Evolutionary conservation across 352 stramenopile genomes (phyloP), one percentile per base, ranked within the genome.

Genomic region (Phytophthora lateralis): DNA sequence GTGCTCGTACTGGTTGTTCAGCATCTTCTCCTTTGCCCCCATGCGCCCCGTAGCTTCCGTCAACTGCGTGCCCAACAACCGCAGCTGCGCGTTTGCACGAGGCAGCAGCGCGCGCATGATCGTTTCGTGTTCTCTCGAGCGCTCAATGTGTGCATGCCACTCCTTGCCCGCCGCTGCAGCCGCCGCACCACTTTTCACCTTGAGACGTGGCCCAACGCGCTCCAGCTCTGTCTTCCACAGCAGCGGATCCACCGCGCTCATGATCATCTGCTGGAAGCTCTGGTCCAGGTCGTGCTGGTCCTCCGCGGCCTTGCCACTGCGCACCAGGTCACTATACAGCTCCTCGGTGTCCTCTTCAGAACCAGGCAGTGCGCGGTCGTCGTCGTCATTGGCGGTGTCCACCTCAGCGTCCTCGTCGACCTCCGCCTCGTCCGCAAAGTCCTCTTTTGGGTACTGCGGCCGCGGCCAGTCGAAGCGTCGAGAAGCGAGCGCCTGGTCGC

Each of bases 151-250:
- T 15, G 77, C 55, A 57, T 92, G 83, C 85, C 83, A 95, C 61
- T 95, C 85, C 59, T 92, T 89, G 1, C 64, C 62, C 9, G 64
- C 43, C 24, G 64, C 48, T 11, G 76, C 76, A 32, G 82, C 80
- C 15, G 78, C 80, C 27, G 82, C 77, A 7, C 85, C 80, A 4
- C 59, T 66, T 15, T 78, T 71, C 17, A 91, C 46, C 55, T 91
- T 92, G 12, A 93, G 75, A 54, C 81, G 81, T 1, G 85, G 82
- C 0, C 81, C 86, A 0, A 95, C 86, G 30, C 86, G 82, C 76
- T 95, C 86, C 7, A 95, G 67, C 70, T 95, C 86, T 12, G 80
- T 93, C 54, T 91, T 91, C 86, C 86, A 92, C 15, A 93, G 68
- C 60, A 91, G 48, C 41, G 86, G 86, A 45, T 95, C 73, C 49